Evolutionary conservation across 441 rosid species (phyloP), one percentile per base, ranked within the genome.

Genomic region (Populus hybrid): DNA sequence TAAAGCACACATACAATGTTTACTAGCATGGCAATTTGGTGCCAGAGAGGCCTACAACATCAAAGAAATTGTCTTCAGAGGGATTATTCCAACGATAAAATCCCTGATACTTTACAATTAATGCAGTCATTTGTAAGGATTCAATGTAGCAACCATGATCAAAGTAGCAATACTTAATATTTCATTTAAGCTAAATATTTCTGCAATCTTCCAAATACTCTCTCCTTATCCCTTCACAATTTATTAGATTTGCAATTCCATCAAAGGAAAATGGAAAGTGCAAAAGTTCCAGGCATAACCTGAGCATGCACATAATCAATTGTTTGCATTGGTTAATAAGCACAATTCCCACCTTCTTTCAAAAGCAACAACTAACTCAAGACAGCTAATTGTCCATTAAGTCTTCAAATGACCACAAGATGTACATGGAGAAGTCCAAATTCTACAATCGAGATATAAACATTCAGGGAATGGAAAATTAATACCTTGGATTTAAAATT

Each of bases 401-500:
- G 40, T 20, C 11, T n/a, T n/a, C 26, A 23, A 24, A 9, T 6
- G 10, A 63, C 20, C 6, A 66, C 79, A 59, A 56, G 71, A 16
- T 45, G 33, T 23, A 33, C 31, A 72, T 29, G 10, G 64, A 12
- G 29, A 61, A 66, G 10, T 36, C n/a, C 4, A 36, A 24, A 45
- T 21, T 56, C n/a, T 2, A 68, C 3, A 40, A 33, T 21, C 65
- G 36, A 71, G 38, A 78, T 12, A 68, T 24, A 50, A 26, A 56
- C 59, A 50, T 29, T 29, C 9, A 4, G 29, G 12, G 36, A 5
- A 21, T 2, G 11, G 18, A 40, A 71, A 66, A 33, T 20, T 40
- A 64, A 68, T 82, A 93, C 99, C 93, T 89, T 85, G 42, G 91
- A 89, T 53, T 86, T 87, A 81, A 95, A 93, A 80, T 91, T 92